Evolutionary conservation across 2,329 filamentous ascomycete species (phyloP), one percentile per base, ranked within the genome.

Genomic region (Fusarium goolgardi): DNA sequence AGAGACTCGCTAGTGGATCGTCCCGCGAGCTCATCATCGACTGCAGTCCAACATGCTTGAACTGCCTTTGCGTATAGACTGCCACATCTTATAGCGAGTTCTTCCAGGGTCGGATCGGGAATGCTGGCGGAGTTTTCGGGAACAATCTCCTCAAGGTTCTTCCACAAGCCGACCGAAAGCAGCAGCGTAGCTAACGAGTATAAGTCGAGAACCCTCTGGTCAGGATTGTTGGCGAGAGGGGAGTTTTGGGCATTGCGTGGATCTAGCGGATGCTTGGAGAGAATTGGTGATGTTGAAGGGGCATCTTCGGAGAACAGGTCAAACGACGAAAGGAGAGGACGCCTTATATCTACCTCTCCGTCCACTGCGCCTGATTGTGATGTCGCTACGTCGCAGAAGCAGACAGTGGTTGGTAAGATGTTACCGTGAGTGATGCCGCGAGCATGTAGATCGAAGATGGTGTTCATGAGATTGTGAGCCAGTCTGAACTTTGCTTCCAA

Each of bases 401-500:
- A 85, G 18, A 94, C 84, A 61, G 90, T 92, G 40, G 83, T 85
- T 68, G 88, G 88, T 47, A 86, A 82, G 31, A 95, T 84, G 70
- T 91, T 90, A 6, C 91, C 90, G 76, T 94, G 92, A 1, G 85
- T 86, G 53, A 93, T 86, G 16, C 88, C 87, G 40, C 90, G 84
- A 4, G 86, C 84, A 74, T 94, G 91, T 76, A 94, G 82, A 67
- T 91, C 89, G 72, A 91, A 92, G 34, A 94, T 84, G 5, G 91
- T 91, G 67, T 89, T 90, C 32, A 87, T 87, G 5, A 94, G 82
- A 67, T 92, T 92, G 54, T 91, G 85, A 5, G 91, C 91, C 51
- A 95, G 82, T 16, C 89, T 86, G 73, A 93, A 94, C 71, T 92
- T 92, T 59, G 90, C 89, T 78, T 95, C 92, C 1, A 94, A 81